Evolutionary conservation across 257 asterid species (phyloP).

Genomic region (Nicotiana undulata): DNA sequence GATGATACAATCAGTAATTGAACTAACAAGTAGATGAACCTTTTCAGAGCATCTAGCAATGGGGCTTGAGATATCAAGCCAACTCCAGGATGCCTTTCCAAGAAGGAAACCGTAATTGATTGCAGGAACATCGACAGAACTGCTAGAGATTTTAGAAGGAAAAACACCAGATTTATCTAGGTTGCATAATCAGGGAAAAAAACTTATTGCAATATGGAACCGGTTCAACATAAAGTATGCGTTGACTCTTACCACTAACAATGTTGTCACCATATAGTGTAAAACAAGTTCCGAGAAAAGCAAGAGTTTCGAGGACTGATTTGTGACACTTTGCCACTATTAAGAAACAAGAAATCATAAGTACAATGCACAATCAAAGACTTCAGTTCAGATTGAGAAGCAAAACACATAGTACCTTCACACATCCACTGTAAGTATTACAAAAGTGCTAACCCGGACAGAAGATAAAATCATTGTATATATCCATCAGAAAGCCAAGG

Average conservation of each 20-base stretch:
- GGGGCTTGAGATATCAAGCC: constrained; percentile 65
- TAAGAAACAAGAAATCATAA: constrained; percentile 5
- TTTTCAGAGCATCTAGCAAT: constrained; percentile 49
- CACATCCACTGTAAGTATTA: constrained; percentile 51
- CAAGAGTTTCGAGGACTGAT: constrained; percentile 59
- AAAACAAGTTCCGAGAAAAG: constrained; percentile 61
- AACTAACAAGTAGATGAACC: constrained; percentile 21
- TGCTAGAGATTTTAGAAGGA: constrained; percentile 56
- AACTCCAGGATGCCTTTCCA: constrained; percentile 53
- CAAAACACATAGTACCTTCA: constrained; percentile 40
- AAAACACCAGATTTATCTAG: neutral
- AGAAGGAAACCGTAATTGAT: constrained; percentile 58
- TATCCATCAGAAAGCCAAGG: constrained; percentile 98
- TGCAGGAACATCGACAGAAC: constrained; percentile 62
- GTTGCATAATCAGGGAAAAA: neutral
- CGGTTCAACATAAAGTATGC: neutral
- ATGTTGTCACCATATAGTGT: constrained; percentile 65
- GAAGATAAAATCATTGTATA: constrained; percentile 61
- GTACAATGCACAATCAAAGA: neutral
- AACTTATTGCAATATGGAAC: neutral
- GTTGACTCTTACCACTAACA: constrained; percentile 45
- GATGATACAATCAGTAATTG: neutral
- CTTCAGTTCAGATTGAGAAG: constrained; percentile 1
- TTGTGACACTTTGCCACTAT: constrained; percentile 62
- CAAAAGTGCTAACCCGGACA: constrained; percentile 60